Base-by-base conservation (phyloP, 306 rosid species). In the Cucumis hystrix region DNA sequence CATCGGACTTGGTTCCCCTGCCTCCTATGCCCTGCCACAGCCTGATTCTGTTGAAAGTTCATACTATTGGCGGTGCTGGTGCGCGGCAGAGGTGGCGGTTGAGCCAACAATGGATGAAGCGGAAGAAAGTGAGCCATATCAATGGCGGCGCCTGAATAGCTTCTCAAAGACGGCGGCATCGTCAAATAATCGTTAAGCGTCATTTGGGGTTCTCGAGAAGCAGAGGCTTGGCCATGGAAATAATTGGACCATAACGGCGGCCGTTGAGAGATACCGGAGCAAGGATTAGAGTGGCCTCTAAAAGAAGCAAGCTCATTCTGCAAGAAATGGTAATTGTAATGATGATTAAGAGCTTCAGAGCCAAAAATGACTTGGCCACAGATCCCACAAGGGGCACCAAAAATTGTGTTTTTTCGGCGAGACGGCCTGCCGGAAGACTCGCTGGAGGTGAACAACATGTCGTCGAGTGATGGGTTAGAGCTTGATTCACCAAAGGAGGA, bases 131-230 rank as follows among this genome's bases (percentile, higher is more conserved):
- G 54, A 7, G 56, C 74, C 33, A 40, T 43, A 35, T 68, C 55
- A 11, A 41, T 1, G 11, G 37, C 25, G 17, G 37, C 52, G 11
- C 35, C 30, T 10, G 56, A 43, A 45, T 68, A 13, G 55, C 56
- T 40, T 40, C 56, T 41, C 18, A 68, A 18, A 43, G 72, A 7
- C 15, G 49, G 72, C 10, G 28, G 54, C 54, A 28, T 28, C n/a
- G 54, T 13, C 37, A 41, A 41, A n/a, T 43, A 43, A 20, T 68
- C 18, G 74, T 68, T 41, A 41, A 43, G 35, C 2, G 55, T 68
- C 54, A 68, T 41, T 21, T 43, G 56, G n/a, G 74, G 74, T 68
- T 68, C 10, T 43, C 74, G 74, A 68, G 74, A 68, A 68, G 74
- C 49, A 18, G 74, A 68, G 33, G 74, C 18, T 68, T 21, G 30